These are phyloP conservation scores for Nematodospora anomalae DNA, from an alignment of 1,139 yeast genomes.

Conservation along the genomic window DNA sequence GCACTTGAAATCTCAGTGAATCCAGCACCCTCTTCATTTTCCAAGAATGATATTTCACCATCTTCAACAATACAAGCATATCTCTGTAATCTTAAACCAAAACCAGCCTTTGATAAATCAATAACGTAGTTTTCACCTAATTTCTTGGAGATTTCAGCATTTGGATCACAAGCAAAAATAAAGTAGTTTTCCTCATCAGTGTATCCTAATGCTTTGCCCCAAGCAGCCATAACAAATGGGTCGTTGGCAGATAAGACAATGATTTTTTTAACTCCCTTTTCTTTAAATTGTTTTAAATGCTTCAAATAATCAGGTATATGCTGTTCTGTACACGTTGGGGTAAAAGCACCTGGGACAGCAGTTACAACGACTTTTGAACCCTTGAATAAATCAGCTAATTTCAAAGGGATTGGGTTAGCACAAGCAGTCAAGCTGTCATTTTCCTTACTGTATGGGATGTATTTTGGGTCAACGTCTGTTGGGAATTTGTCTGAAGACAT, in stretches of 20 bases:
- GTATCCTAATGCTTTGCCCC: conserved; percentile 72
- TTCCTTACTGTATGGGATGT: conserved; percentile 55
- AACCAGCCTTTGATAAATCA: conserved; percentile 55
- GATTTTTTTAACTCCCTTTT: conserved; percentile 70
- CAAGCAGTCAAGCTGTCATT: conserved; percentile 48
- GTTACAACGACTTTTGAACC: conserved; percentile 66
- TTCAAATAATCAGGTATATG: conserved; percentile 78
- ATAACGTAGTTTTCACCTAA: conserved; percentile 55
- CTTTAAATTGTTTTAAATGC: conserved; percentile 51
- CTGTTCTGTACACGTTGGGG: conserved; percentile 81
- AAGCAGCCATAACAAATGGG: conserved; percentile 77
- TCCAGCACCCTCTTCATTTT: conserved; percentile 58
- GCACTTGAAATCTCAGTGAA: conserved; percentile 63
- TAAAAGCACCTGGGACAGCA: conserved; percentile 89
- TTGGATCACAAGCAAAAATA: conserved; percentile 75
- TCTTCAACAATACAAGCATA: conserved; percentile 66
- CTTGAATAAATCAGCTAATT: conserved; percentile 49
- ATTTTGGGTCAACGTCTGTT: conserved; percentile 51
- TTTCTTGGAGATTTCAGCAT: conserved; percentile 46
- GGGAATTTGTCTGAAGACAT: conserved; percentile 35
- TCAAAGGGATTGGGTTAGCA: conserved; percentile 52
- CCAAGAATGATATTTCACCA: conserved; percentile 65
- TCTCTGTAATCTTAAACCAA: conserved; percentile 68
- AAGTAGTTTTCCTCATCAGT: conserved; percentile 47
- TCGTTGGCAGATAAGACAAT: conserved; percentile 77